Conservation (phyloP, 2,329 filamentous ascomycete species). For the Colletotrichum eremochloae region DNA sequence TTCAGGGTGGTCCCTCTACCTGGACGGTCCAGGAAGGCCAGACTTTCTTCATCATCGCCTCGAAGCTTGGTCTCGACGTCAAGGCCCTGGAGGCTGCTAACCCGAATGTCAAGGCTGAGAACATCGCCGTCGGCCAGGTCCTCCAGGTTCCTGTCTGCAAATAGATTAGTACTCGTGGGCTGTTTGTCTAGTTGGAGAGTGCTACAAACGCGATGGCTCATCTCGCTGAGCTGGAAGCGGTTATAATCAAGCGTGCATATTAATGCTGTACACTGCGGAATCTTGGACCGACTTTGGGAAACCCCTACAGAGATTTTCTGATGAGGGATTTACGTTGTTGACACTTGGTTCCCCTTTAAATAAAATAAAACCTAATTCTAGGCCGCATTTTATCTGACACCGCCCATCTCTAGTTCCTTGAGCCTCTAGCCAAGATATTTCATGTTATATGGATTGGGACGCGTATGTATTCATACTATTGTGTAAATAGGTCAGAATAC, state of each 20-base stretch:
- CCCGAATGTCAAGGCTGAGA: conserved; percentile 17
- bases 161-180: accelerated
- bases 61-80: conserved; percentile 16
- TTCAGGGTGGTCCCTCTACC: neutral
- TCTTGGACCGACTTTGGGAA: too few relatives aligned
- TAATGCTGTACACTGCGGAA: neutral
- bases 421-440: too few relatives aligned
- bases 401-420: too few relatives aligned
- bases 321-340: too few relatives aligned
- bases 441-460: too few relatives aligned
- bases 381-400: too few relatives aligned
- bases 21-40: conserved; percentile 23
- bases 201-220: neutral
- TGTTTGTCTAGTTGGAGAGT: too few relatives aligned
- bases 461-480: neutral
- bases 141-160: conserved; percentile 34
- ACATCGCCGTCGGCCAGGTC: conserved; percentile 17
- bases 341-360: too few relatives aligned
- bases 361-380: too few relatives aligned
- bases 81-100: conserved; percentile 21
- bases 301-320: neutral
- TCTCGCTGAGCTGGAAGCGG: conserved; percentile 1
- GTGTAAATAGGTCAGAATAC: neutral
- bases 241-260: neutral
- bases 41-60: conserved; percentile 30